These are phyloP conservation scores for Fusarium sacchari DNA, from an alignment of 2,329 filamentous ascomycete genomes.

Conservation along the genomic window DNA sequence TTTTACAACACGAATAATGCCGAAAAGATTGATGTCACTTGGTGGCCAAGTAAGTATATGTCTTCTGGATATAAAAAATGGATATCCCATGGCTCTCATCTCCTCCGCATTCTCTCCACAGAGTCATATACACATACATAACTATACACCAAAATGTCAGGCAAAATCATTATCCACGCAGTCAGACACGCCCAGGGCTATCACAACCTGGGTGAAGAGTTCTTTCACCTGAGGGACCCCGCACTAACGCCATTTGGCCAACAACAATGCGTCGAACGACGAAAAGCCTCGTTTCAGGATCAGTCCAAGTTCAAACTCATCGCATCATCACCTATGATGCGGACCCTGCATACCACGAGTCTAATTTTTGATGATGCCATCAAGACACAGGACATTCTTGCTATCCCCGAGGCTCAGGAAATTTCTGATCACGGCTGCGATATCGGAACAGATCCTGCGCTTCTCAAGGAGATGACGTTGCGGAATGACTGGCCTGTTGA, in stretches of 20 bases:
- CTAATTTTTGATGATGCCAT: conserved; percentile 21
- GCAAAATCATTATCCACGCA: conserved; percentile 24
- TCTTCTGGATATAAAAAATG: not conserved
- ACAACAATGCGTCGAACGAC: conserved; percentile 25
- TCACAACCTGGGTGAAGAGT: conserved; percentile 34
- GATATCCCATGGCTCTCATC: not conserved
- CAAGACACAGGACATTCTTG: conserved; percentile 15
- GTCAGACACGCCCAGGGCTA: conserved; percentile 30
- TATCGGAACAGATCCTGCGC: conserved; percentile 4
- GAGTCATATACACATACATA: not conserved
- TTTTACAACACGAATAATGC: conserved; percentile 4
- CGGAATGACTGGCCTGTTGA: conserved; percentile 29
- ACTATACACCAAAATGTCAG: conserved; percentile 2
- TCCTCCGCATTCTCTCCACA: not conserved
- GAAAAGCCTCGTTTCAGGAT: conserved; percentile 25
- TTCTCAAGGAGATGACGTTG: not conserved
- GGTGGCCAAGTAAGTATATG: not conserved
- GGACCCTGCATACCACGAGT: conserved; percentile 25
- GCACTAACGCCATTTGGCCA: conserved; percentile 29
- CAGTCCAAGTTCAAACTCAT: conserved; percentile 31
- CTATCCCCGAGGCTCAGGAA: conserved; percentile 32
- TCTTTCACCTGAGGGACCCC: conserved; percentile 29
- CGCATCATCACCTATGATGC: conserved; percentile 22
- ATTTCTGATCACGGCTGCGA: conserved; percentile 32
- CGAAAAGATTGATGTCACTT: conserved; percentile 1